These are phyloP conservation scores for Chrysosporium queenslandicum DNA, from an alignment of 2,329 filamentous ascomycete genomes.

Conservation along the genomic window DNA sequence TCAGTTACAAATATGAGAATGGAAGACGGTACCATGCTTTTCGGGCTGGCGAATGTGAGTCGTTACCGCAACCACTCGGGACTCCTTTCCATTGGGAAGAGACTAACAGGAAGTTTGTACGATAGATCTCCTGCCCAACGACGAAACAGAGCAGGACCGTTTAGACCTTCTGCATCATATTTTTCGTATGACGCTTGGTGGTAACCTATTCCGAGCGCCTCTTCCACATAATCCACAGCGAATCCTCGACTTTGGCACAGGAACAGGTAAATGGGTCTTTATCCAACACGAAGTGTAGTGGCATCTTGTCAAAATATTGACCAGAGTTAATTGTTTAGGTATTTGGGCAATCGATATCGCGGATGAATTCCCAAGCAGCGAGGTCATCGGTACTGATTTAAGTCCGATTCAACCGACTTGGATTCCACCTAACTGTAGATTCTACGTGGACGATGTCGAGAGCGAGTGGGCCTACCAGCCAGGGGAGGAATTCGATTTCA, in stretches of 20 bases:
- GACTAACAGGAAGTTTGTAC: neutral
- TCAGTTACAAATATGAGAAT: constrained; percentile 15
- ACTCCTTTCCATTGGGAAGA: neutral
- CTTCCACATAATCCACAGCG: constrained; percentile 28
- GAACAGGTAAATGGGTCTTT: constrained; percentile 20
- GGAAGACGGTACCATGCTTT: constrained; percentile 14
- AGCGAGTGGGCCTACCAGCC: constrained; percentile 47
- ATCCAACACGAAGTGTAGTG: neutral
- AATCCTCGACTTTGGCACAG: constrained; percentile 44
- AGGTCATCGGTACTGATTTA: constrained; percentile 31
- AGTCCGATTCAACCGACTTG: constrained; percentile 21
- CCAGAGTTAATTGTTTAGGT: constrained; percentile 3
- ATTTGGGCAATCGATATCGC: constrained; percentile 41
- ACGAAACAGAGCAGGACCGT: constrained; percentile 16
- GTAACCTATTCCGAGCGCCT: constrained; percentile 32
- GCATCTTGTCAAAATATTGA: neutral
- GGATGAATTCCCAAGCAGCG: constrained; percentile 29
- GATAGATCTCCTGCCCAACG: constrained; percentile 12
- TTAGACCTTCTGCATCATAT: constrained; percentile 46
- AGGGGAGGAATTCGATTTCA: constrained; percentile 45
- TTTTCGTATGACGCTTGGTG: constrained; percentile 38
- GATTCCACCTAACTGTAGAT: constrained; percentile 51
- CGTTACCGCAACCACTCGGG: too few relatives aligned
- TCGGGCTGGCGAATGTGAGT: constrained; percentile 14
- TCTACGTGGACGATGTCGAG: constrained; percentile 55